A percentile compares a stretch with the other conserved stretches of the same genome.
These are phyloP conservation scores for Epithemia pelagica DNA, from an alignment of 108 stramenopile species.

Conservation along the genomic window DNA sequence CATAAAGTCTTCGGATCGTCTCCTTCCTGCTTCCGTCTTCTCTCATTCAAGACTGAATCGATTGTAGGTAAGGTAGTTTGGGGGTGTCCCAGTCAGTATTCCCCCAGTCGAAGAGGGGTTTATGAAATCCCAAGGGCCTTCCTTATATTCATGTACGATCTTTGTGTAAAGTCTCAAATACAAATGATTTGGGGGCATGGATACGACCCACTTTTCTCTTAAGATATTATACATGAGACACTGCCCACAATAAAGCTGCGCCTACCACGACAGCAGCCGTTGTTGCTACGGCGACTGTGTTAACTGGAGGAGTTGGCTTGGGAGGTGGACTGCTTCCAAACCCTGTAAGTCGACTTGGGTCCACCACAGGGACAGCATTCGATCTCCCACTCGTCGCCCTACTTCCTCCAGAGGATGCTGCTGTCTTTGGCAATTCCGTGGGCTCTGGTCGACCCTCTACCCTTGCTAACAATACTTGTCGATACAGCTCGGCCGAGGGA, in stretches of 20 bases:
- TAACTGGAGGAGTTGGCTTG: neutral
- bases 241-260: neutral
- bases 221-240: neutral
- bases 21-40: no score
- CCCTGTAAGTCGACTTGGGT: constrained; percentile 15
- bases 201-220: no score
- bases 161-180: no score
- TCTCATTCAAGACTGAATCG: no score
- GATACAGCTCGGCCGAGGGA: constrained; percentile 29
- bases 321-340: constrained; percentile 27
- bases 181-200: no score
- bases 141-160: no score
- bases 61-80: no score
- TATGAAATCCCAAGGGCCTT: no score
- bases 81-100: no score
- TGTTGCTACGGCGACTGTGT: neutral
- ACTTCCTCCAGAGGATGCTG: neutral
- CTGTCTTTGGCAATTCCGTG: constrained; percentile 22
- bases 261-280: neutral
- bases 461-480: constrained; percentile 27
- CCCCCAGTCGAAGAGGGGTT: no score
- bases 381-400: neutral
- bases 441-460: constrained; percentile 37
- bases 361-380: neutral
- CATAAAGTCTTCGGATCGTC: no score